Percentiles rank a stretch among this genome's conserved stretches.
These are phyloP conservation scores for Lipomyces spencermartinsiae DNA, from an alignment of 805 yeast species.

Conservation along the genomic window DNA sequence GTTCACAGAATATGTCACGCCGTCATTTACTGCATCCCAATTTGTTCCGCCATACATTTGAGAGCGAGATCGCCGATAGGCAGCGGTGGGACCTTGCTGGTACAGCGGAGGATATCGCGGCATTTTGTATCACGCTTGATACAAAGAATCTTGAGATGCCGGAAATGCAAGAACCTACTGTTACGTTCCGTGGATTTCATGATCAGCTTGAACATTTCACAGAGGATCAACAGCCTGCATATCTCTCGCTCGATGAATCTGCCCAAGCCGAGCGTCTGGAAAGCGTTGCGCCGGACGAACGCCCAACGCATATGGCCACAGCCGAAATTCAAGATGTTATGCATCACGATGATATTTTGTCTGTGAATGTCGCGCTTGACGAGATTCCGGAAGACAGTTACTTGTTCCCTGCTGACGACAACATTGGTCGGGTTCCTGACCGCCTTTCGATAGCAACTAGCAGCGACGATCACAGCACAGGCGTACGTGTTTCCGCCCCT, in stretches of 20 bases:
- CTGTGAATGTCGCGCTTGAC: slow-evolving; percentile 16
- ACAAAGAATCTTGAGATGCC: slow-evolving; percentile 36
- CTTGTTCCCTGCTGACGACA: slow-evolving; percentile 17
- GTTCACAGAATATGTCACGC: slow-evolving; percentile 45
- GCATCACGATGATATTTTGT: not conserved
- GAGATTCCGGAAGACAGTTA: slow-evolving; percentile 25
- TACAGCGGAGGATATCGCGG: slow-evolving; percentile 48
- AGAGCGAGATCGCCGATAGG: slow-evolving; percentile 47
- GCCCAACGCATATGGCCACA: too few relatives aligned
- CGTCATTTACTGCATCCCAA: slow-evolving; percentile 58
- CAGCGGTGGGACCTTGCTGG: slow-evolving; percentile 46
- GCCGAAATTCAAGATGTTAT: not conserved
- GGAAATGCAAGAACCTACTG: slow-evolving; percentile 29
- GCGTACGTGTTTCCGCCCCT: not conserved
- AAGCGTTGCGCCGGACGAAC: slow-evolving; percentile 1
- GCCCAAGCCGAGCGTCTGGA: slow-evolving; percentile 10
- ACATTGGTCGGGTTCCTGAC: not conserved
- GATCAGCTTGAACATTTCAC: slow-evolving; percentile 24
- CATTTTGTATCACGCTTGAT: slow-evolving; percentile 44
- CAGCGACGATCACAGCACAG: not conserved
- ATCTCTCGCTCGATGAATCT: slow-evolving; percentile 2
- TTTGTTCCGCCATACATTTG: slow-evolving; percentile 48
- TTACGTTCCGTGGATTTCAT: slow-evolving; percentile 33
- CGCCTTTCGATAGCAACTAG: not conserved
- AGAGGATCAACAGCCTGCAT: slow-evolving; percentile 11